These are phyloP conservation scores for Euphorbia schlechtendalii DNA, from an alignment of 441 rosid genomes.

Conservation along the genomic window DNA sequence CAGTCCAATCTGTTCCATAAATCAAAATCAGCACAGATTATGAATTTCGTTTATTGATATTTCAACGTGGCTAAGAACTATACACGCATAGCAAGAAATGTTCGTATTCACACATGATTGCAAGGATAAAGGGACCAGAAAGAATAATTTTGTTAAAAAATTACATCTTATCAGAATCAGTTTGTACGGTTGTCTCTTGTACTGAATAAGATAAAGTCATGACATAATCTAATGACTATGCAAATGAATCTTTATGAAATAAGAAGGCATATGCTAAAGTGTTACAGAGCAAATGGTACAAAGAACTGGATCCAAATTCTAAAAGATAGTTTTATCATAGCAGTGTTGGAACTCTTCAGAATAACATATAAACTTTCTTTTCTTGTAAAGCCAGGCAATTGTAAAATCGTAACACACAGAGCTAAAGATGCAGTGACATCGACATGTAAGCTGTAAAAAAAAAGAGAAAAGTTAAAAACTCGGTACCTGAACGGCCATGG, in stretches of 20 bases:
- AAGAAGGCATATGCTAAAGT: slow-evolving; percentile 4
- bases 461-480: background rate
- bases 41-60: background rate
- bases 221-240: background rate
- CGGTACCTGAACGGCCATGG: slow-evolving; percentile 69
- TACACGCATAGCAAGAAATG: background rate
- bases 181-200: background rate
- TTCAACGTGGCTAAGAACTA: background rate
- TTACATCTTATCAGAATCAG: background rate
- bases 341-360: background rate
- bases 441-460: background rate
- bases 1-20: slow-evolving; percentile 56
- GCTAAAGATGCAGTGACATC: background rate
- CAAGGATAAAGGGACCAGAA: background rate
- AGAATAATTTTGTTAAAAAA: background rate
- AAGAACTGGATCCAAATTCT: slow-evolving; percentile 13
- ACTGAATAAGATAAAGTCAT: background rate
- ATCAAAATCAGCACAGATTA: background rate
- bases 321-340: slow-evolving; percentile 3
- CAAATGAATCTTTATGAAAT: slow-evolving; percentile 4
- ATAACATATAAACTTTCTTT: background rate
- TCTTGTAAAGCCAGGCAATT: background rate
- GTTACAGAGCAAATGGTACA: slow-evolving; percentile 10
- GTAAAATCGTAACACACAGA: background rate
- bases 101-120: background rate